These are phyloP conservation scores for Gonapodya prolifera DNA, from an alignment of 192 early-diverging fungal genomes.

Conservation along the genomic window DNA sequence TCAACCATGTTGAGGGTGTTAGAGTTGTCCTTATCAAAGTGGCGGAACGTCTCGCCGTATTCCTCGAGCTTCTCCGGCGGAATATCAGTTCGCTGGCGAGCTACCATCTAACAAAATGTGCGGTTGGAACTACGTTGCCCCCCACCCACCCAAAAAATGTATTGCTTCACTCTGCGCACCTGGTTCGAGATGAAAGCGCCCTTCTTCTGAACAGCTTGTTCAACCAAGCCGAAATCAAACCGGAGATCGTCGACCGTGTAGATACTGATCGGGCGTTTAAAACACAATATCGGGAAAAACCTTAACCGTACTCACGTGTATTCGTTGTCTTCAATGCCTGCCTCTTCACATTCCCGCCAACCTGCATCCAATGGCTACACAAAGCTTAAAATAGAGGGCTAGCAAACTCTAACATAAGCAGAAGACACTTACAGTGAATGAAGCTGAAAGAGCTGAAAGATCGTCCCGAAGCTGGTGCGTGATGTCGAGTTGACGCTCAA, in stretches of 20 bases:
- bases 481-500: neutral
- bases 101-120: too few species aligned
- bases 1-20: constrained; percentile 2
- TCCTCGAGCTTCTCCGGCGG: constrained; percentile 3
- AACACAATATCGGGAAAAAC: neutral
- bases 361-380: neutral
- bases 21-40: neutral
- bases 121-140: too few species aligned
- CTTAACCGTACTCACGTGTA: neutral
- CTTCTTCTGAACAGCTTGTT: neutral
- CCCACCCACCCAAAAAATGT: too few species aligned
- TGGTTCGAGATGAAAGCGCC: constrained; percentile 3
- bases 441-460: neutral
- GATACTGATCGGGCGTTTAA: neutral
- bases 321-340: neutral
- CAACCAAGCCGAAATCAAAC: neutral
- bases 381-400: neutral
- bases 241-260: neutral
- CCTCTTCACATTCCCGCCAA: neutral
- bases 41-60: neutral
- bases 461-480: neutral
- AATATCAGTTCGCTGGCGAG: neutral
- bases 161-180: too few species aligned
- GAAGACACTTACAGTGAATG: neutral
- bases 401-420: neutral